These are phyloP conservation scores for Amesomyces nigricolor DNA, from an alignment of 2,329 filamentous ascomycete genomes.

Conservation along the genomic window DNA sequence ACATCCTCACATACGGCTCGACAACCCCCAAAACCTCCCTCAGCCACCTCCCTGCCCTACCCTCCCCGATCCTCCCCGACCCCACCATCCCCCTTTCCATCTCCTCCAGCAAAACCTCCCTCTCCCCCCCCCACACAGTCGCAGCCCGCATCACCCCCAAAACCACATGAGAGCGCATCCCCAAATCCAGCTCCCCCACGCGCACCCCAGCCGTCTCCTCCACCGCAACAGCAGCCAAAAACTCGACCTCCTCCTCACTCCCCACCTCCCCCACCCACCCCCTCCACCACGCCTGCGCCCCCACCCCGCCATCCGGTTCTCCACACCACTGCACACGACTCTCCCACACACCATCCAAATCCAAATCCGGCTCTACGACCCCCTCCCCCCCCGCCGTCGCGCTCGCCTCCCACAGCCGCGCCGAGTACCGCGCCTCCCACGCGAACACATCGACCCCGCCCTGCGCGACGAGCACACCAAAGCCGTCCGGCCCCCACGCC, in stretches of 20 bases:
- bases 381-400: neutral
- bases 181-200: constrained; percentile 2
- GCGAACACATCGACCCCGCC: constrained; percentile 3
- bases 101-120: constrained; percentile 3
- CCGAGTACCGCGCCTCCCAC: constrained; percentile 5
- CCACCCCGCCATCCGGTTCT: constrained; percentile 1
- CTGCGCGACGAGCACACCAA: constrained; percentile 4
- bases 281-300: constrained; percentile 4
- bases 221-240: constrained; percentile 7
- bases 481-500: constrained; percentile 1
- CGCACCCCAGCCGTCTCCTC: constrained; percentile 5
- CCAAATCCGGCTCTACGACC: constrained; percentile 4
- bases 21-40: constrained; percentile 2
- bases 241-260: constrained; percentile 6
- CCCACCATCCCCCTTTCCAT: constrained; percentile 6
- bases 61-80: neutral
- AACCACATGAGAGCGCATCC: neutral
- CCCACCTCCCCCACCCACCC: constrained; percentile 3
- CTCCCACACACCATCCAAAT: neutral
- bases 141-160: constrained; percentile 3
- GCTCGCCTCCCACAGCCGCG: constrained; percentile 5
- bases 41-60: constrained; percentile 2
- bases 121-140: neutral
- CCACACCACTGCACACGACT: constrained; percentile 3
- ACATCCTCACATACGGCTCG: constrained; percentile 5